Percentiles rank a stretch among this genome's conserved stretches.
Evolutionary conservation across 176 grass and related monocot genomes (phyloP).

Genomic region (Puya raimondii): DNA sequence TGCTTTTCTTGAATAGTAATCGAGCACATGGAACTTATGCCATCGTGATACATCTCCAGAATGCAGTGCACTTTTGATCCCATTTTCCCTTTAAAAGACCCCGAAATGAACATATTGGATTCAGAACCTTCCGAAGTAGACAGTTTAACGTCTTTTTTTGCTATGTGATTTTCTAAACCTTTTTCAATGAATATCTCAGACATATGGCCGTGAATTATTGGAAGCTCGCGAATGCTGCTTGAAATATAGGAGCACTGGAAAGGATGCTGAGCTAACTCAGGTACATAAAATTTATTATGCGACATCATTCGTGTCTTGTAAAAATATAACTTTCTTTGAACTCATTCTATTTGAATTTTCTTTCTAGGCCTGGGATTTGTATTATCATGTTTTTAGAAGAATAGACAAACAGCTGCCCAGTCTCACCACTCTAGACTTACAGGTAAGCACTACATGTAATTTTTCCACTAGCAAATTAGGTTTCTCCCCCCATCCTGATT

Average conservation of each 20-base stretch:
- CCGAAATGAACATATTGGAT: not conserved
- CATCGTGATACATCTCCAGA: too few species aligned
- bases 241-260: conserved; percentile 67
- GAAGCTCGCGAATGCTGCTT: conserved; percentile 91
- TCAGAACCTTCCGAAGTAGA: not conserved
- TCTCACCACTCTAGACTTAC: conserved; percentile 90
- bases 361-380: conserved; percentile 93
- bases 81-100: too few species aligned
- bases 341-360: conserved; percentile 8
- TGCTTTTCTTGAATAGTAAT: too few species aligned
- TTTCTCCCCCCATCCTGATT: not conserved
- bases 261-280: conserved; percentile 96
- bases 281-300: conserved; percentile 25
- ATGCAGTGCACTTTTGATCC: too few species aligned
- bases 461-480: not conserved
- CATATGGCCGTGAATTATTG: conserved; percentile 86
- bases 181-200: conserved; percentile 24
- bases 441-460: conserved; percentile 40
- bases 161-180: not conserved
- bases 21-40: too few species aligned
- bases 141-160: too few species aligned
- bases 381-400: conserved; percentile 99
- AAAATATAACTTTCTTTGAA: conserved; percentile 2
- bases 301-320: not conserved
- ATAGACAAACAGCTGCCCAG: conserved; percentile 98